phyloP scores from a whole-genome alignment of 371 early-diverging fungal species.

The Mucor plumbeus region DNA sequence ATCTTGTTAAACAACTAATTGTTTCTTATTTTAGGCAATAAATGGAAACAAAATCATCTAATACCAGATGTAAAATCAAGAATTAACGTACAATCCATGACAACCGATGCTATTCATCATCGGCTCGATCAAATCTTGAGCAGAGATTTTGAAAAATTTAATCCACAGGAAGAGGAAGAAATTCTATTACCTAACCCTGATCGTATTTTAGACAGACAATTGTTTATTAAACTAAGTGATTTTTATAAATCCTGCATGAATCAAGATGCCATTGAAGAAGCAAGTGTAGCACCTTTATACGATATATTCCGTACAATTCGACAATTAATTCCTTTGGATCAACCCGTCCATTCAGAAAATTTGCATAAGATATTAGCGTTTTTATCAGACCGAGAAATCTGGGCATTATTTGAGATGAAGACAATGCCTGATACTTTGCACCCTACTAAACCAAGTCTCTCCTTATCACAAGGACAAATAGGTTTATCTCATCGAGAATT shows the following conservation, averaged over 20 bases:
- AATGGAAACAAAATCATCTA: conserved; percentile 39
- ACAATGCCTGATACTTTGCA: conserved; percentile 24
- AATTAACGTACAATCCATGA: conserved; percentile 24
- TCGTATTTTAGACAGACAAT: conserved; percentile 43
- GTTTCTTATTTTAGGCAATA: conserved; percentile 23
- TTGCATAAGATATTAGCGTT: conserved; percentile 23
- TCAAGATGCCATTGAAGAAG: conserved; percentile 33
- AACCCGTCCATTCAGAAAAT: conserved; percentile 2
- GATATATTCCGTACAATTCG: conserved; percentile 44
- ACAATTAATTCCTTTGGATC: background rate
- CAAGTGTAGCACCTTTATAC: conserved; percentile 43
- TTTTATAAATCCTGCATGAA: conserved; percentile 64
- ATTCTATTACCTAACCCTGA: conserved; percentile 40
- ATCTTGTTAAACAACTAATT: too few species aligned
- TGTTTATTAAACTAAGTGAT: conserved; percentile 47
- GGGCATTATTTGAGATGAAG: conserved; percentile 43
- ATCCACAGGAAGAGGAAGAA: background rate
- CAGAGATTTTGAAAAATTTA: conserved; percentile 13
- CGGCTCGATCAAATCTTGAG: conserved; percentile 29
- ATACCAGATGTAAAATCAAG: conserved; percentile 36
- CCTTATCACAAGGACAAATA: conserved; percentile 48
- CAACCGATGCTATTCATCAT: conserved; percentile 20
- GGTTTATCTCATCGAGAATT: conserved; percentile 58
- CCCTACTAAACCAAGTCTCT: conserved; percentile 15
- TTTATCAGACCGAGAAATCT: conserved; percentile 25